phyloP scores from a whole-genome alignment of 371 early-diverging fungal species.

The Modicella reniformis region DNA sequence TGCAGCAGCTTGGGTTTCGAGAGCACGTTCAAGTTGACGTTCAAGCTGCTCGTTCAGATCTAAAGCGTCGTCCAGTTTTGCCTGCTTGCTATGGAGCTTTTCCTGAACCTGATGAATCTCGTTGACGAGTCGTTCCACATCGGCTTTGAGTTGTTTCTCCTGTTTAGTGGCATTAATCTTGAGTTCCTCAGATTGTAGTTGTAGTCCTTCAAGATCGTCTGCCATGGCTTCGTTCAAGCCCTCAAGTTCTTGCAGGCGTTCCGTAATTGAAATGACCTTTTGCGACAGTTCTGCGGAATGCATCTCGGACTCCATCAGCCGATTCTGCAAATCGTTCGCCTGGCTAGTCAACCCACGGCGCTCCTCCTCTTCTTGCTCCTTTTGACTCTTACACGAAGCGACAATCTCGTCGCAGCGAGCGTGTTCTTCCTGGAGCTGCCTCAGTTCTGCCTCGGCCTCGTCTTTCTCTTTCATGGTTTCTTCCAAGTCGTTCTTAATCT shows the following conservation, averaged over 20 bases:
- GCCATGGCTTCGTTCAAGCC: slow-evolving; percentile 38
- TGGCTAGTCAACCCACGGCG: slow-evolving; percentile 32
- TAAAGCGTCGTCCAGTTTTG: slow-evolving; percentile 32
- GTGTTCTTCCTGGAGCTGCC: slow-evolving; percentile 34
- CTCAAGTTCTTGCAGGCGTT: slow-evolving; percentile 44
- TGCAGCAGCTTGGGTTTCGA: slow-evolving; percentile 20
- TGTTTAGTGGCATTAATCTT: slow-evolving; percentile 21
- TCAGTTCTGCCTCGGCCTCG: slow-evolving; percentile 27
- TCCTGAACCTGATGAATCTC: slow-evolving; percentile 49
- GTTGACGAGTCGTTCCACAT: slow-evolving; percentile 45
- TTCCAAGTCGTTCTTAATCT: slow-evolving; percentile 47
- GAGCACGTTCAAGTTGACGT: slow-evolving; percentile 29
- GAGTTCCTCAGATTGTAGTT: slow-evolving; percentile 20
- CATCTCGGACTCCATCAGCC: slow-evolving; percentile 45
- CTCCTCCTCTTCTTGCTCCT: slow-evolving; percentile 46
- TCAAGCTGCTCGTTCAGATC: slow-evolving; percentile 49
- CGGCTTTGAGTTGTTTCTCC: slow-evolving; percentile 40
- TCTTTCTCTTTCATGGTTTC: slow-evolving; percentile 48
- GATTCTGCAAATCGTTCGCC: slow-evolving; percentile 25
- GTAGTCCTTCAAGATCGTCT: slow-evolving; percentile 40
- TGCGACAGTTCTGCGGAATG: slow-evolving; percentile 46
- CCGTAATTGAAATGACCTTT: slow-evolving; percentile 47
- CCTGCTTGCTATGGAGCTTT: slow-evolving; percentile 30
- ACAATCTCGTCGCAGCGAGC: slow-evolving; percentile 20
- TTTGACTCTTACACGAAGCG: slow-evolving; percentile 9